phyloP scores from a whole-genome alignment of 139 green algal genomes.

The Ettlia oleoabundans region DNA sequence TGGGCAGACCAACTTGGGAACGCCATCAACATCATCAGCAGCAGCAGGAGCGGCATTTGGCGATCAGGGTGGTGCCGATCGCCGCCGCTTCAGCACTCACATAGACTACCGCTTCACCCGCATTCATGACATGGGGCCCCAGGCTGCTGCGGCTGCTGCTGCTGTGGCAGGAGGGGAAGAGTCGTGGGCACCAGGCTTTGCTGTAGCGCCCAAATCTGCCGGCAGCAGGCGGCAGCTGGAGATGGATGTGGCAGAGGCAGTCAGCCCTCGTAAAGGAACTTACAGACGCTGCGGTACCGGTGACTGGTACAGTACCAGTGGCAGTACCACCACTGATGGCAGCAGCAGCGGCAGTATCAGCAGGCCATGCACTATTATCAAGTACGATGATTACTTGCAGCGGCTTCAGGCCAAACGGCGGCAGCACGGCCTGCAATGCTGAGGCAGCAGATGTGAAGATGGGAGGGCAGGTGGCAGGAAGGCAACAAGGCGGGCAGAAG shows the following conservation, averaged over 20 bases:
- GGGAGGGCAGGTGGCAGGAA: not conserved
- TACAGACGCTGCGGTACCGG: too few relatives aligned
- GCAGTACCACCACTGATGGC: too few relatives aligned
- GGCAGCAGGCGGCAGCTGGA: not conserved
- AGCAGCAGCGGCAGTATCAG: not conserved
- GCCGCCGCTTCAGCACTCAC: not conserved
- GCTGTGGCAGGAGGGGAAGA: too few relatives aligned
- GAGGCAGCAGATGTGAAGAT: not conserved
- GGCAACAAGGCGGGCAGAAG: too few relatives aligned
- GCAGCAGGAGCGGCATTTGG: too few relatives aligned
- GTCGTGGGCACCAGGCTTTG: not conserved
- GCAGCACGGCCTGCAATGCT: not conserved
- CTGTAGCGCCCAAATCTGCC: not conserved
- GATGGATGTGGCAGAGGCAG: not conserved
- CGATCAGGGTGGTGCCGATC: too few relatives aligned
- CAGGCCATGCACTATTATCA: not conserved
- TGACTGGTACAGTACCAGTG: too few relatives aligned
- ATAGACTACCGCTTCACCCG: conserved; percentile 19
- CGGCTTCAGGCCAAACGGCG: not conserved
- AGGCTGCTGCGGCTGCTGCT: not conserved
- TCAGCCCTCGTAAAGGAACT: too few relatives aligned
- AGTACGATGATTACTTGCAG: conserved; percentile 6
- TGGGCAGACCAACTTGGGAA: not conserved
- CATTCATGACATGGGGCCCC: not conserved
- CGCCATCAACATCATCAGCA: too few relatives aligned